These are phyloP conservation scores for Pichia sp. DNA, from an alignment of 1,139 yeast species.

Conservation along the genomic window DNA sequence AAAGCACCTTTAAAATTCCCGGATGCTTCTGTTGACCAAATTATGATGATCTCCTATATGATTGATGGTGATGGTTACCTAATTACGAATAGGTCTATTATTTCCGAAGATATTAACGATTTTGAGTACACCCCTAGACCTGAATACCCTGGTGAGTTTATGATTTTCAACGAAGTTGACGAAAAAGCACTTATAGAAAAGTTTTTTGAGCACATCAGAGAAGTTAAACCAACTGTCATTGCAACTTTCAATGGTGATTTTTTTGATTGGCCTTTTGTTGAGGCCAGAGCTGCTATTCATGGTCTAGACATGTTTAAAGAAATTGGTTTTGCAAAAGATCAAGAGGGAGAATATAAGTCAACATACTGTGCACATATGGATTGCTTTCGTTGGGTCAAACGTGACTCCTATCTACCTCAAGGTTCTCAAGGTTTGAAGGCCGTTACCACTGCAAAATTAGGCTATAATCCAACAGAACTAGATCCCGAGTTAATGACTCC, in stretches of 20 bases:
- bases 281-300: conserved; percentile 73
- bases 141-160: conserved; percentile 85
- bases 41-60: conserved; percentile 99
- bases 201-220: conserved; percentile 87
- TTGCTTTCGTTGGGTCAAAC: conserved; percentile 96
- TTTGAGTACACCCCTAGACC: conserved; percentile 97
- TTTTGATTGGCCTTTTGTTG: conserved; percentile 99
- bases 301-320: conserved; percentile 87
- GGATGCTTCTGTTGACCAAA: conserved; percentile 83
- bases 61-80: conserved; percentile 95
- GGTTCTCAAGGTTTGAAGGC: conserved; percentile 99
- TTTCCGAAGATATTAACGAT: conserved; percentile 90
- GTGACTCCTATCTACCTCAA: conserved; percentile 96
- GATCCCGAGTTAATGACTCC: conserved; percentile 99
- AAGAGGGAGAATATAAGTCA: conserved; percentile 89
- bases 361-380: conserved; percentile 96
- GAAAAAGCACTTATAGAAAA: conserved; percentile 67
- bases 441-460: conserved; percentile 91
- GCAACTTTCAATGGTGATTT: conserved; percentile 98
- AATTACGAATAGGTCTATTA: conserved; percentile 90
- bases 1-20: conserved; percentile 96
- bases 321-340: conserved; percentile 87
- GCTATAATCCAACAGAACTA: conserved; percentile 92
- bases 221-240: conserved; percentile 84
- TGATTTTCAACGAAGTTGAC: conserved; percentile 83